A percentile compares a stretch with the other conserved stretches of the same genome.
Evolutionary conservation across 73 alveolate genomes (phyloP).

Genomic region (Uronychia setigera): DNA sequence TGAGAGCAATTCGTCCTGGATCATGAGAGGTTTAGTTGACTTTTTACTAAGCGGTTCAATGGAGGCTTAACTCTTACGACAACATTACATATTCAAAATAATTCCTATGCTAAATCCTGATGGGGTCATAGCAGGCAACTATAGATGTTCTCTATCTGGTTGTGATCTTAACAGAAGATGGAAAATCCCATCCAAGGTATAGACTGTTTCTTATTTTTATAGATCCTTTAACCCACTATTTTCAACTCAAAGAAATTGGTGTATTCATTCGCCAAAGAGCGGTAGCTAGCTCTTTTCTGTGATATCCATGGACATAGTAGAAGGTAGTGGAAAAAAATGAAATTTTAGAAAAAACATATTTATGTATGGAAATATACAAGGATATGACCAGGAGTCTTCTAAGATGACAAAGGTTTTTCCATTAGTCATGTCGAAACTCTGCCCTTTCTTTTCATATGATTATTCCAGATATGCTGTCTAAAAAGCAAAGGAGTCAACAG

Average conservation of each 20-base stretch:
- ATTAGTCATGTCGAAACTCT: constrained; percentile 32
- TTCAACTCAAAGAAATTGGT: constrained; percentile 63
- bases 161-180: constrained; percentile 85
- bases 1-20: constrained; percentile 90
- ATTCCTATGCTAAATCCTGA: constrained; percentile 83
- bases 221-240: constrained; percentile 83
- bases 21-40: constrained; percentile 89
- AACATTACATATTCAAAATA: constrained; percentile 82
- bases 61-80: constrained; percentile 68
- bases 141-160: constrained; percentile 78
- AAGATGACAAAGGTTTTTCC: constrained; percentile 39
- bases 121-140: constrained; percentile 85
- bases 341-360: constrained; percentile 30
- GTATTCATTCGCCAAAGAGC: constrained; percentile 52
- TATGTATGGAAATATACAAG: constrained; percentile 51
- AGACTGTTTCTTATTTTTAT: background rate
- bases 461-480: constrained; percentile 17
- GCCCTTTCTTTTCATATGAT: constrained; percentile 34
- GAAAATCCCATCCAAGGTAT: constrained; percentile 75
- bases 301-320: constrained; percentile 88
- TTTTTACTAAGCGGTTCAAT: constrained; percentile 63
- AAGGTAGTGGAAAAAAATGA: background rate
- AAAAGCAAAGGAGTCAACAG: constrained; percentile 83
- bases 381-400: constrained; percentile 1
- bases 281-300: constrained; percentile 71